Evolutionary conservation across 1,139 yeast species (phyloP).

Genomic region (Lodderomyces metapsilosis): DNA sequence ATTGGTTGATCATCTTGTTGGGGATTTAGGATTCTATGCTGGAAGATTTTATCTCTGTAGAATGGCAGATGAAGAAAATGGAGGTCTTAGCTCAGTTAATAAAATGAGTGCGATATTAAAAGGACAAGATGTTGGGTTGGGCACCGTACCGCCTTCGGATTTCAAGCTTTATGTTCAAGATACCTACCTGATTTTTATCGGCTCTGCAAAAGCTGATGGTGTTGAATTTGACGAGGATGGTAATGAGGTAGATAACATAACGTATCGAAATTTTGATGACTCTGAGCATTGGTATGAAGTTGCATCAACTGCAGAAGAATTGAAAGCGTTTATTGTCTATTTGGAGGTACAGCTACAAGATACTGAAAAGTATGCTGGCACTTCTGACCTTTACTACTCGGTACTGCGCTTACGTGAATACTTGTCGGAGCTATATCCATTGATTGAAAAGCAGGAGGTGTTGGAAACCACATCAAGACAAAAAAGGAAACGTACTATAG

Average conservation of each 20-base stretch:
- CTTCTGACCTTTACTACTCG: conserved; percentile 28
- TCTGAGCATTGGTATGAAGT: conserved; percentile 43
- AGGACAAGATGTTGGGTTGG: conserved; percentile 16
- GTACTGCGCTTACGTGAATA: conserved; percentile 25
- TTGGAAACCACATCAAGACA: conserved; percentile 14
- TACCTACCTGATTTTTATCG: conserved; percentile 34
- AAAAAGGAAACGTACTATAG: conserved; percentile 17
- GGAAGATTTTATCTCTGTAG: conserved; percentile 49
- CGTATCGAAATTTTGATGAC: conserved; percentile 1
- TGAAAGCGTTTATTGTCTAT: conserved; percentile 30
- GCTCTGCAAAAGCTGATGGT: conserved; percentile 29
- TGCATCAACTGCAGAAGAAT: conserved; percentile 34
- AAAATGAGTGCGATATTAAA: conserved; percentile 29
- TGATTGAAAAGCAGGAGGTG: conserved; percentile 21
- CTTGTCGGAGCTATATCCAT: conserved; percentile 23
- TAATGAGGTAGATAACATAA: conserved; percentile 20
- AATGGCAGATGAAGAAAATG: conserved; percentile 38
- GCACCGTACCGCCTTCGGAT: conserved; percentile 28
- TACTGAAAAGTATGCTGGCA: background rate
- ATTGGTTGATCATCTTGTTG: conserved; percentile 42
- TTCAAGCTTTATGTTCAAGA: conserved; percentile 55
- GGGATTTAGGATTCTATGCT: conserved; percentile 45
- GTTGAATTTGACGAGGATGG: conserved; percentile 30
- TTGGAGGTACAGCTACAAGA: conserved; percentile 21
- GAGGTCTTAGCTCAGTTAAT: conserved; percentile 38